Conservation (phyloP, 768 basidiomycete species). For the Naganishia kalamii region DNA sequence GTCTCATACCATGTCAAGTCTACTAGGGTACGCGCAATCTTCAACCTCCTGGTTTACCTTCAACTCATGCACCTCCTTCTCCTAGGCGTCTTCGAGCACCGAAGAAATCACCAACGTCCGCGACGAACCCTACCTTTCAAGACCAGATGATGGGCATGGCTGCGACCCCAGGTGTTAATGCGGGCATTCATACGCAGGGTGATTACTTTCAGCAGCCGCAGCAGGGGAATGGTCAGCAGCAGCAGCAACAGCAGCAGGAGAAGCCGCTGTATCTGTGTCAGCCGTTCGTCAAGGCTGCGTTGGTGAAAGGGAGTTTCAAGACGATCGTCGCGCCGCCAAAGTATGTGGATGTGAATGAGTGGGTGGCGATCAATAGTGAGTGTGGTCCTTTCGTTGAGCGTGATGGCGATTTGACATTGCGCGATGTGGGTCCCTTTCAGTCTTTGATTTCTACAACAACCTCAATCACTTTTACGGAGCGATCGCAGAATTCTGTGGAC, state of each 20-base stretch:
- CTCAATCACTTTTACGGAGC: constrained; percentile 95
- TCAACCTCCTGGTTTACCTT: neutral
- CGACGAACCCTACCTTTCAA: constrained; percentile 29
- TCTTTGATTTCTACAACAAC: constrained; percentile 96
- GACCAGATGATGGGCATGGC: constrained; percentile 23
- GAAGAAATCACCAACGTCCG: constrained; percentile 37
- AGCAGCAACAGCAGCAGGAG: constrained; percentile 12
- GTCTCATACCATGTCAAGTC: constrained; percentile 3
- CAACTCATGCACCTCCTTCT: neutral
- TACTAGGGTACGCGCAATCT: constrained; percentile 1
- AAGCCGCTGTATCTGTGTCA: constrained; percentile 71
- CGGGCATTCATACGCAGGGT: constrained; percentile 6
- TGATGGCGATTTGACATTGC: neutral
- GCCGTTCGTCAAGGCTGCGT: constrained; percentile 87
- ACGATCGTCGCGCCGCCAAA: constrained; percentile 95
- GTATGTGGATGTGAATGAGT: constrained; percentile 91
- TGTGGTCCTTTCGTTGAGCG: constrained; percentile 24
- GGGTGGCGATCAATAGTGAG: constrained; percentile 91
- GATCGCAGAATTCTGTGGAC: constrained; percentile 85
- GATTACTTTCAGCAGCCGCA: constrained; percentile 9
- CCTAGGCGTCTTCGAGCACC: constrained; percentile 46
- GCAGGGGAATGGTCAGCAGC: neutral
- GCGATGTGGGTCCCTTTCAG: constrained; percentile 48
- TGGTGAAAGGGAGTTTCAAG: constrained; percentile 98
- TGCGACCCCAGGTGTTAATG: constrained; percentile 1